These are phyloP conservation scores for Amanita subjunquillea DNA, from an alignment of 768 basidiomycete genomes.

Conservation along the genomic window DNA sequence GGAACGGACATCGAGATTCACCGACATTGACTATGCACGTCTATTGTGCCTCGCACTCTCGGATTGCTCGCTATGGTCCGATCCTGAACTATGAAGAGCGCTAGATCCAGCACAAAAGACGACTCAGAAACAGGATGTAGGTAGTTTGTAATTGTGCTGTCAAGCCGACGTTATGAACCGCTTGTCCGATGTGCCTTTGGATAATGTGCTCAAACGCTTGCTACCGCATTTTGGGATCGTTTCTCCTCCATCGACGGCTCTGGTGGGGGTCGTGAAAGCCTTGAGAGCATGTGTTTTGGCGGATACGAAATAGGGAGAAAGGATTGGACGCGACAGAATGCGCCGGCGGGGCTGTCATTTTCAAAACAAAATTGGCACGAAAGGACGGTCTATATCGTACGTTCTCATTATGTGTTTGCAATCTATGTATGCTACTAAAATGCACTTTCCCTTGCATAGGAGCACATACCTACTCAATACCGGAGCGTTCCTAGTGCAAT, in stretches of 20 bases:
- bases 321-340: slow-evolving; percentile 23
- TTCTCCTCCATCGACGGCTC: slow-evolving; percentile 18
- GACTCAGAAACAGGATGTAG: slow-evolving; percentile 9
- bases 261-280: slow-evolving; percentile 45
- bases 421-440: not conserved
- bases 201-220: slow-evolving; percentile 36
- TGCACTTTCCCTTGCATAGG: slow-evolving; percentile 28
- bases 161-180: not conserved
- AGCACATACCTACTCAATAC: slow-evolving; percentile 52
- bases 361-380: slow-evolving; percentile 47
- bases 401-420: not conserved
- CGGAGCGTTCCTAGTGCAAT: slow-evolving; percentile 41
- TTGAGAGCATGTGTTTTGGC: slow-evolving; percentile 40
- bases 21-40: slow-evolving; percentile 35
- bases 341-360: slow-evolving; percentile 11
- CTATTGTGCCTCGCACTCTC: slow-evolving; percentile 57
- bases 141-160: not conserved
- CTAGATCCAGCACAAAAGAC: slow-evolving; percentile 23
- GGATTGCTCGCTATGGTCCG: slow-evolving; percentile 57
- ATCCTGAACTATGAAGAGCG: slow-evolving; percentile 40
- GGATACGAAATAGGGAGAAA: slow-evolving; percentile 60
- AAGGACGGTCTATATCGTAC: slow-evolving; percentile 58
- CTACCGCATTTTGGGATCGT: slow-evolving; percentile 17
- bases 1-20: slow-evolving; percentile 2
- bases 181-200: slow-evolving; percentile 48